phyloP scores from a whole-genome alignment of 148 eudicot species.

The Rhododendron simsii region DNA sequence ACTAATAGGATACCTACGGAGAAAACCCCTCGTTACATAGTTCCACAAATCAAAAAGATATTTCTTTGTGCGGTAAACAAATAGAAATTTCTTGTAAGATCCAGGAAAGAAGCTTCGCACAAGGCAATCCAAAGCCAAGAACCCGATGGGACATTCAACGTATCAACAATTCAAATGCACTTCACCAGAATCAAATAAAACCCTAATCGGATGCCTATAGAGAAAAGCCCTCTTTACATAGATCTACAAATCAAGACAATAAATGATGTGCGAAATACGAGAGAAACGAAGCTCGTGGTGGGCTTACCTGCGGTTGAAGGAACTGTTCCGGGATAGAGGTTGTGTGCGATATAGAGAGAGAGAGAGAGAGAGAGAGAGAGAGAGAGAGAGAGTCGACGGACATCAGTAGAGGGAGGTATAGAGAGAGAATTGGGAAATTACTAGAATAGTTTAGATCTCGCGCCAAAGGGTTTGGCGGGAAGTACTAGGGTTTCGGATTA shows the following conservation, averaged over 20 bases:
- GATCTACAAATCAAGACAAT: neutral
- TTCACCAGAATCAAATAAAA: neutral
- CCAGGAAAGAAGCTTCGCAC: neutral
- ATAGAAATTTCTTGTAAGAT: neutral
- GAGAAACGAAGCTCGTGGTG: neutral
- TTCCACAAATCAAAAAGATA: neutral
- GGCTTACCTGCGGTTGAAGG: neutral
- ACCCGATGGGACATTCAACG: neutral
- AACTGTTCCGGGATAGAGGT: neutral
- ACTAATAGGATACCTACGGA: neutral
- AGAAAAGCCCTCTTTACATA: neutral
- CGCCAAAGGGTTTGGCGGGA: constrained; percentile 15
- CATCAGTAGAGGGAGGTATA: neutral
- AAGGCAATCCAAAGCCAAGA: neutral
- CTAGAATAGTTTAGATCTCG: neutral
- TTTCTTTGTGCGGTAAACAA: neutral
- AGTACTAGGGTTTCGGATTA: neutral
- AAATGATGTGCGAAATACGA: too few species aligned
- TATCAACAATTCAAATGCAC: neutral
- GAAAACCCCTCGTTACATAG: neutral
- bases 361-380: neutral
- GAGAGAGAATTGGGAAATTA: neutral
- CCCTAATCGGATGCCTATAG: neutral
- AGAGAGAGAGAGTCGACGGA: neutral
- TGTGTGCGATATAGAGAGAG: neutral